phyloP scores from a whole-genome alignment of 306 rosid genomes.

The Ziziphus jujuba region DNA sequence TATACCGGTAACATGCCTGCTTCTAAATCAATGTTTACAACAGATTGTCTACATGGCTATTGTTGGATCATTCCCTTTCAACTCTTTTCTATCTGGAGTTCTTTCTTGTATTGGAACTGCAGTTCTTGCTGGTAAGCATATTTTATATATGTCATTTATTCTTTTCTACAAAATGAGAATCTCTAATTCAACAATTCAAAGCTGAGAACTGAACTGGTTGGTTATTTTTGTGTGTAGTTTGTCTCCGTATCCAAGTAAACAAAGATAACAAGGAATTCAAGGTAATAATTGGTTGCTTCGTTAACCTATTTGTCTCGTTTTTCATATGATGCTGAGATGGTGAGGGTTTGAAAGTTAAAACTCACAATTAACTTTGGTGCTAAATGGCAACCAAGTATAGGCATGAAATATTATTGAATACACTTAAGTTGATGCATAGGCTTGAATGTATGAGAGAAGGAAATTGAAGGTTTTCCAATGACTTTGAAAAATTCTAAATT shows the following conservation, averaged over 20 bases:
- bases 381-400: background rate
- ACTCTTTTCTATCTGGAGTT: constrained; percentile 84
- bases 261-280: constrained; percentile 92
- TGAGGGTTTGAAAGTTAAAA: too few relatives aligned
- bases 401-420: background rate
- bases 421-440: background rate
- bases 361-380: too few relatives aligned
- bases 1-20: background rate
- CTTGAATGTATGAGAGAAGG: background rate
- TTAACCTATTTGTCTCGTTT: background rate
- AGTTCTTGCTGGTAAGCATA: constrained; percentile 83
- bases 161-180: background rate
- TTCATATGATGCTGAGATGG: background rate
- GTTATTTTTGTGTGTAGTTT: constrained; percentile 47
- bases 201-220: constrained; percentile 2
- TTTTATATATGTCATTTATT: background rate
- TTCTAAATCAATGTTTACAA: constrained; percentile 1
- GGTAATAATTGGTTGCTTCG: constrained; percentile 32
- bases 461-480: background rate
- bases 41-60: constrained; percentile 82
- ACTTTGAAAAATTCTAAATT: background rate
- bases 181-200: background rate
- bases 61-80: constrained; percentile 93
- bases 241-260: constrained; percentile 93
- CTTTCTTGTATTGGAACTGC: constrained; percentile 90